Evolutionary conservation across 495 filamentous ascomycete genomes (phyloP), one percentile per base, ranked within the genome.

Genomic region (Hyaloscypha hepaticicola): DNA sequence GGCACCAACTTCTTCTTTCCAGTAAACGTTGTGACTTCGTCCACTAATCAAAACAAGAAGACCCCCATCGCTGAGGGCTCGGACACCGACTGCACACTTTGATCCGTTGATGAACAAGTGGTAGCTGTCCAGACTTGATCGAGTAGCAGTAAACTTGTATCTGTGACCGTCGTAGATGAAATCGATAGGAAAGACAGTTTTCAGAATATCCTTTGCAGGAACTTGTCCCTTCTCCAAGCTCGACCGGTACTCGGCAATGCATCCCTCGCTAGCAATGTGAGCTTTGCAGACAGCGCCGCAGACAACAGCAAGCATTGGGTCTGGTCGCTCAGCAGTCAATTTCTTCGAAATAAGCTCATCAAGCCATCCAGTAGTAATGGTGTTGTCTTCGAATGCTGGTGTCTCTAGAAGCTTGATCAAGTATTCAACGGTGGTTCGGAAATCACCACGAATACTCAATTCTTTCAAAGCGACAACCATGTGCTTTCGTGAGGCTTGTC

Each of bases 381-480:
- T 99, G 80, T 99, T 99, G 61, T 93, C 91, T 76, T 98, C 94
- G 77, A 99, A 99, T 50, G 95, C 95, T 38, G 96, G 93, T 0
- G 95, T 99, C 78, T 99, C 94, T 48, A 99, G 85, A 57, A 99
- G 86, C 81, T 99, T 99, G 77, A 99, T 98, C 53, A 99, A 85
- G 77, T 99, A 99, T 75, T 99, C 95, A 48, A 99, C 93, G 7
- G 95, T 99, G 50, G 94, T 98, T 70, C 94, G 83, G 84, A 99
- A 99, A 76, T 99, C 95, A 82, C 95, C 95, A 78, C 95, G 96
- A 80, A 99, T 99, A 79, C 93, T 98, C 72, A 99, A 78, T 79
- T 99, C 95, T 82, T 99, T 99, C 71, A 99, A 78, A 7, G 95
- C 95, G 55, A 99, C 91, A 70, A 99, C 92, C 95, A 99, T 99